Evolutionary conservation across 2,329 filamentous ascomycete genomes (phyloP).

Genomic region (Herpotrichia juniperi): DNA sequence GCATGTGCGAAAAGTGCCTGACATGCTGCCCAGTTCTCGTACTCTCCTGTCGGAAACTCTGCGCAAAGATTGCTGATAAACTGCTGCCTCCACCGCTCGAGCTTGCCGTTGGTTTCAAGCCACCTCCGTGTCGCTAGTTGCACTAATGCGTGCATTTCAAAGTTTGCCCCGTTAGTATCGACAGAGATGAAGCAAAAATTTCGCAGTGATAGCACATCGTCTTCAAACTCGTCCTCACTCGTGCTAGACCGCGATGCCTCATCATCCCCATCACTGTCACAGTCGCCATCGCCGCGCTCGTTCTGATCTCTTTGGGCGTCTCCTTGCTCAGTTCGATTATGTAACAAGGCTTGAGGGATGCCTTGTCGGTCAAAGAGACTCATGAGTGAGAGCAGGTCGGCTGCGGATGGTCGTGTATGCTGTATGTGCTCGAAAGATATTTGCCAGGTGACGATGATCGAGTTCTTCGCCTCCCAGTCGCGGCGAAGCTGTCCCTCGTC

Average conservation of each 20-base stretch:
- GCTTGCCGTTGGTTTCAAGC: slow-evolving; percentile 17
- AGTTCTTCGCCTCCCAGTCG: slow-evolving; percentile 37
- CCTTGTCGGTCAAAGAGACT: slow-evolving; percentile 20
- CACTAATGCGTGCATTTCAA: slow-evolving; percentile 55
- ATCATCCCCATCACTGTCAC: slow-evolving; percentile 2
- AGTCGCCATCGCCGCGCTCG: not conserved
- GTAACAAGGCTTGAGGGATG: slow-evolving; percentile 10
- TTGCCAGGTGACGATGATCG: slow-evolving; percentile 43
- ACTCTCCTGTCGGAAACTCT: slow-evolving; percentile 33
- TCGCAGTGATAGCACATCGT: slow-evolving; percentile 42
- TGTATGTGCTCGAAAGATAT: slow-evolving; percentile 38
- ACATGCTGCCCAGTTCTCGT: slow-evolving; percentile 41
- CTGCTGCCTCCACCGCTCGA: slow-evolving; percentile 35
- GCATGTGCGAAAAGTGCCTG: slow-evolving; percentile 39
- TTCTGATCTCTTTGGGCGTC: not conserved
- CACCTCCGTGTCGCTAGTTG: slow-evolving; percentile 38
- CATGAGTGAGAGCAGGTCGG: slow-evolving; percentile 20
- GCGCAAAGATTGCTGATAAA: slow-evolving; percentile 33
- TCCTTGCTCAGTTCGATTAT: not conserved
- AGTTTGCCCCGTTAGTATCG: slow-evolving; percentile 26
- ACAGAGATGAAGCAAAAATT: slow-evolving; percentile 46
- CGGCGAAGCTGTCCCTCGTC: slow-evolving; percentile 35
- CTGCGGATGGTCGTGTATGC: slow-evolving; percentile 13
- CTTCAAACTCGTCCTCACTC: slow-evolving; percentile 18
- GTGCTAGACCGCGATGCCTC: slow-evolving; percentile 25